Base-by-base conservation (phyloP, 2,329 filamentous ascomycete genomes). In the Pseudogymnoascus sp. region DNA sequence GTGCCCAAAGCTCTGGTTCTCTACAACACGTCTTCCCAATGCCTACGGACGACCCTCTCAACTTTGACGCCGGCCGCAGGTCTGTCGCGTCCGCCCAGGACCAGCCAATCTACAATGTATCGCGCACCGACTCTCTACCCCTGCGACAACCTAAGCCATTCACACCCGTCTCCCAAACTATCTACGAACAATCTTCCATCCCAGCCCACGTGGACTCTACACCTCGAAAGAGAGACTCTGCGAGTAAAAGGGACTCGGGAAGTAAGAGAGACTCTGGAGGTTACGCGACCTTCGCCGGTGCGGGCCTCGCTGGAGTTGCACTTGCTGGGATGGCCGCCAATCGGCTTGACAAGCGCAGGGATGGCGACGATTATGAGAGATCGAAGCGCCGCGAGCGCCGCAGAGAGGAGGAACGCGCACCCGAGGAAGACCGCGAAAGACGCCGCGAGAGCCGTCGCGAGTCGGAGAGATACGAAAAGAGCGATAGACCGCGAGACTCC, bases 131-230 rank as follows among this genome's bases (percentile, higher is more conserved):
- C 5, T 79, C 84, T 0, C 81, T 91, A 33, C 85, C 87, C 10
- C 79, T 97, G n/a, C 89, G 94, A 72, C 91, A 96, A 69, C 92
- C 92, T 2, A 88, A 92, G 68, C 92, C 92, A 2, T 82, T 90
- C 63, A 80, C 83, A 2, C 90, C 90, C 0, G 85, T 95, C 2
- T 86, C 87, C 38, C 82, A 83, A 65, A 83, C 83, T 16, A 81
- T 92, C 1, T 90, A 91, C 68, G 81, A 85, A 58, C 76, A 81
- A 35, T 29, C 61, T 2, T 59, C 31, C 11, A 63, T 38, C 16
- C 58, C 58, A 39, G 61, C 31, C 11, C 19, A 31, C 16, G 49
- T 55, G 49, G 49, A 55, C 6, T 55, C 49, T 55, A 55, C 49
- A 55, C 49, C 49, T 12, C 49, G 49, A 55, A 55, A 55, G 14